Percentiles rank a stretch among this genome's conserved stretches.
phyloP scores from a whole-genome alignment of 768 basidiomycete genomes.

The Auricularia cornea region DNA sequence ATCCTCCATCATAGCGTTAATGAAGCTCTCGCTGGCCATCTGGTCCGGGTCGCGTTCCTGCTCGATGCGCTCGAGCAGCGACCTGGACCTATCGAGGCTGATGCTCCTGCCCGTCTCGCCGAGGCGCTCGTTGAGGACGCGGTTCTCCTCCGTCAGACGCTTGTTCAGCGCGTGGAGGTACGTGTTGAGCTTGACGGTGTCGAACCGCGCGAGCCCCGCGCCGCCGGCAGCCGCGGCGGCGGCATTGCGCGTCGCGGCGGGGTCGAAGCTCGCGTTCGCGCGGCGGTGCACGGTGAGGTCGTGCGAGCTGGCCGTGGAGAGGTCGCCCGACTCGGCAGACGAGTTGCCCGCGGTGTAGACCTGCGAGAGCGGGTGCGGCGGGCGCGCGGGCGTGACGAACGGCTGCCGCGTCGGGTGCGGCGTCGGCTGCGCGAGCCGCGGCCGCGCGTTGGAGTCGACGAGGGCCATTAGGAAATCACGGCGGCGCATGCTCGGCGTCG shows the following conservation, averaged over 20 bases:
- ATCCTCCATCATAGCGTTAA: slow-evolving; percentile 32
- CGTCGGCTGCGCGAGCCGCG: slow-evolving; percentile 56
- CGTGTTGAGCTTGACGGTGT: slow-evolving; percentile 75
- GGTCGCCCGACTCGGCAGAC: slow-evolving; percentile 35
- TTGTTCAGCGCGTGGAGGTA: slow-evolving; percentile 83
- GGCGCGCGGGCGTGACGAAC: slow-evolving; percentile 56
- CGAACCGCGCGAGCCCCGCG: slow-evolving; percentile 68
- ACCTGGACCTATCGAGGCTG: neutral
- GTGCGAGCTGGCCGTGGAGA: slow-evolving; percentile 81
- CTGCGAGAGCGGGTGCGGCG: slow-evolving; percentile 61
- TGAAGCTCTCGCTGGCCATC: slow-evolving; percentile 25
- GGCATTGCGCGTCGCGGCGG: slow-evolving; percentile 38
- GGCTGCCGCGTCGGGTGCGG: slow-evolving; percentile 45
- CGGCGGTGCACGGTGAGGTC: slow-evolving; percentile 71
- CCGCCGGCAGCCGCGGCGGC: slow-evolving; percentile 49
- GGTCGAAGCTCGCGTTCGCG: slow-evolving; percentile 84
- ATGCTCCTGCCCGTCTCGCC: neutral
- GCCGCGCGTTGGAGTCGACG: slow-evolving; percentile 74
- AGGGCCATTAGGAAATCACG: slow-evolving; percentile 77
- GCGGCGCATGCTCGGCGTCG: slow-evolving; percentile 66
- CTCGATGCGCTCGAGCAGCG: neutral
- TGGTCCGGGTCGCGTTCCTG: slow-evolving; percentile 2
- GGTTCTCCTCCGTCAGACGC: slow-evolving; percentile 79
- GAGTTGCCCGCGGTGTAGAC: slow-evolving; percentile 39
- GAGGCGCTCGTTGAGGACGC: slow-evolving; percentile 49